Conservation (phyloP, 1,139 yeast species). For the Hemisphaericaspora subhashii region DNA sequence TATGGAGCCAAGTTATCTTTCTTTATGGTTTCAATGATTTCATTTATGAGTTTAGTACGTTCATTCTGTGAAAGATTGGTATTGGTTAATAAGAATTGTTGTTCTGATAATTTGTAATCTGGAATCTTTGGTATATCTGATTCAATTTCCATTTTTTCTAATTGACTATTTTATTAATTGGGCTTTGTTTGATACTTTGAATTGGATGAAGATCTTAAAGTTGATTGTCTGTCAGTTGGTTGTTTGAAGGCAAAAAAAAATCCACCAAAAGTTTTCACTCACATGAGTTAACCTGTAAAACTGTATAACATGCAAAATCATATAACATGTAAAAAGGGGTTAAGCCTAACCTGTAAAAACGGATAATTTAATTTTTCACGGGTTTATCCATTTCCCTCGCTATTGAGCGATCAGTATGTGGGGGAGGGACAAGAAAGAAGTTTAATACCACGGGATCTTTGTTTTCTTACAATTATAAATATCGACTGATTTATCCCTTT, state of each 20-base stretch:
- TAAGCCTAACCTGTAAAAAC: neutral
- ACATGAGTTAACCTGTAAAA: neutral
- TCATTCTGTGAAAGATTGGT: conserved; percentile 28
- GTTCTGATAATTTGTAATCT: conserved; percentile 75
- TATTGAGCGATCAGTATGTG: conserved; percentile 3
- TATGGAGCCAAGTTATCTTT: conserved; percentile 79
- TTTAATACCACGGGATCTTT: neutral
- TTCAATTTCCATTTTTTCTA: conserved; percentile 31
- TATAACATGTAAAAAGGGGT: neutral
- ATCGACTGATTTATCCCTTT: neutral
- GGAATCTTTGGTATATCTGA: conserved; percentile 68
- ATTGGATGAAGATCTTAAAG: neutral
- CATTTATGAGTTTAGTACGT: conserved; percentile 39
- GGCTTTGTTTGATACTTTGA: neutral
- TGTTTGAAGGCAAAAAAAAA: conserved; percentile 5
- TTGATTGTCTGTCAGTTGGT: neutral
- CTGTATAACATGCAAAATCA: neutral
- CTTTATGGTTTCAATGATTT: conserved; percentile 55
- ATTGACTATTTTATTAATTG: neutral
- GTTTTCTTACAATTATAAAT: conserved; percentile 1
- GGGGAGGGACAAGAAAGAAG: conserved; percentile 1
- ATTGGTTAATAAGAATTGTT: conserved; percentile 61
- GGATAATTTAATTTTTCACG: neutral
- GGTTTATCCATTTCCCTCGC: too few relatives aligned
- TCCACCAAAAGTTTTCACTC: neutral